Conservation (phyloP, 805 yeast genomes). For the Nakazawaea laoshanensis region DNA sequence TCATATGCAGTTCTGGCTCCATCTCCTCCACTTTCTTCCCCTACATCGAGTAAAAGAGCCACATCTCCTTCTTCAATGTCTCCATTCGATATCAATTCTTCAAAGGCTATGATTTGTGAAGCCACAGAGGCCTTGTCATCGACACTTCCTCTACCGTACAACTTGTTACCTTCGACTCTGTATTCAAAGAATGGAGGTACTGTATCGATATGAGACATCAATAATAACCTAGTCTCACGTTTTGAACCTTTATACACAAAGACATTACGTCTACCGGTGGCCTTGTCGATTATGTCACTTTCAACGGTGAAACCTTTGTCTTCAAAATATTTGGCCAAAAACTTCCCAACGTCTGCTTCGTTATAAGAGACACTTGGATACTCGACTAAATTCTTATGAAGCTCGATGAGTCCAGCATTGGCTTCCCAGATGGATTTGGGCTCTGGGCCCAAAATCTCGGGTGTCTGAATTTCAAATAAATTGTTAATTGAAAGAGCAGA, state of each 20-base stretch:
- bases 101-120: slow-evolving; percentile 45
- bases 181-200: slow-evolving; percentile 62
- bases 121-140: slow-evolving; percentile 73
- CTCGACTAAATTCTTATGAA: slow-evolving; percentile 27
- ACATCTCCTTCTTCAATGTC: slow-evolving; percentile 44
- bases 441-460: no score
- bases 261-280: slow-evolving; percentile 34
- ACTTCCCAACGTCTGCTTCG: slow-evolving; percentile 29
- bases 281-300: slow-evolving; percentile 23
- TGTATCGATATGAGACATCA: slow-evolving; percentile 65
- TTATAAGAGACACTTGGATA: slow-evolving; percentile 25
- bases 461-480: no score
- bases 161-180: slow-evolving; percentile 33
- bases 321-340: slow-evolving; percentile 28
- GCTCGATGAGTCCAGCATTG: slow-evolving; percentile 14
- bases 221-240: slow-evolving; percentile 37
- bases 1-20: slow-evolving; percentile 45
- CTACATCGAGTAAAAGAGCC: slow-evolving; percentile 54
- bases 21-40: slow-evolving; percentile 58
- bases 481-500: no score
- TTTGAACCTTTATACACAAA: slow-evolving; percentile 45
- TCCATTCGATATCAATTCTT: slow-evolving; percentile 32
- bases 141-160: slow-evolving; percentile 59
- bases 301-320: slow-evolving; percentile 46
- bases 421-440: slow-evolving; percentile 3